Evolutionary conservation across 1,284 basidiomycete species (phyloP), one percentile per base, ranked within the genome.

Genomic region (Cutaneotrichosporon sp.): DNA sequence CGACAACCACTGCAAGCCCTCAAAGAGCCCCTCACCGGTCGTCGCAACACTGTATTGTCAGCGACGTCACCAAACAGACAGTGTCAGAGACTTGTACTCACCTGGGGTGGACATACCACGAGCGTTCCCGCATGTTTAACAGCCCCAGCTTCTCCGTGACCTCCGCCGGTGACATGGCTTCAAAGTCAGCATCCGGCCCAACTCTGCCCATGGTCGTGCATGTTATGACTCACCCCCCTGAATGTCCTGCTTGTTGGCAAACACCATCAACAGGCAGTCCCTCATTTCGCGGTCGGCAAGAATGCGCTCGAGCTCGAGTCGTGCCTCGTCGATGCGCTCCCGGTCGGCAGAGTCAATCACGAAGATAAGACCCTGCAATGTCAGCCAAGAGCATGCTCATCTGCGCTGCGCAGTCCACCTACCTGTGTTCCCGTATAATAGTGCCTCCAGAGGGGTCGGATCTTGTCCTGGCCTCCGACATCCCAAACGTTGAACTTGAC

Each of bases 401-500:
- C 13, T 8, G 13, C 26, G 18, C 11, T n/a, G 49, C 26, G 50
- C 36, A 10, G 46, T 10, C 32, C 14, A 67, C 76, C 46, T 56
- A 80, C 79, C 73, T 81, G 80, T 32, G 81, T 84, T 42, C 84
- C 85, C 7, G 84, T 86, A 77, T 85, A 98, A 88, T 98, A 67
- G 55, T 98, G 96, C 81, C 97, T 86, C 96, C 96, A 99, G 60
- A 99, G 85, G 53, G 97, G 97, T 68, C 97, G 86, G 76, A 97
- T 97, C 86, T 97, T 97, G 84, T 97, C 95, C 82, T 98, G 95
- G 36, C 95, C 97, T 80, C 97, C 97, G 64, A 99, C 97, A 80
- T 99, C 97, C 97, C 97, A 99, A 30, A 99, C 97, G 75, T 97
- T 99, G 86, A 99, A 99, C 79, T 96, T 97, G 77, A 99, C 95